Percentiles rank a stretch among this genome's conserved stretches.
Conservation (phyloP, 306 rosid genomes). For the Citrullus colocynthis region DNA sequence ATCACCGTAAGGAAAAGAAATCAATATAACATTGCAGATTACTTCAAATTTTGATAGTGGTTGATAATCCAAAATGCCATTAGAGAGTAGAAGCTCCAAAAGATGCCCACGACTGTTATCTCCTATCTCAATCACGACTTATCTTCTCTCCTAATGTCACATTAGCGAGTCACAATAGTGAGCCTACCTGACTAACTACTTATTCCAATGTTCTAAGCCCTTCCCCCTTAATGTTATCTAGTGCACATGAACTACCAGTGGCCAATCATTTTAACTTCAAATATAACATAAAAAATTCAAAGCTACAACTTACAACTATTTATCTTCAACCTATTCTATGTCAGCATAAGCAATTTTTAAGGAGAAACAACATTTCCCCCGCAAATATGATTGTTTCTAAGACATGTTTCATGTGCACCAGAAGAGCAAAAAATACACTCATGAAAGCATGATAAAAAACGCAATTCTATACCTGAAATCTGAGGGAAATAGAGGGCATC, state of each 20-base stretch:
- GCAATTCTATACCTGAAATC: constrained; percentile 34
- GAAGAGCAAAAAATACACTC: not conserved
- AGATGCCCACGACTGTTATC: not conserved
- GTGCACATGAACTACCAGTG: not conserved
- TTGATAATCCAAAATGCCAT: not conserved
- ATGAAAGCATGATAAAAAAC: not conserved
- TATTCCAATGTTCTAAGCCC: not conserved
- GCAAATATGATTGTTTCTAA: not conserved
- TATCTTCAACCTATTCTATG: not conserved
- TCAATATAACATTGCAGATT: not conserved
- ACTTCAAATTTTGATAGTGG: not conserved
- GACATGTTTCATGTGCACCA: not conserved
- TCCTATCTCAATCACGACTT: not conserved
- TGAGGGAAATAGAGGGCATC: constrained; percentile 69
- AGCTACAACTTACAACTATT: not conserved
- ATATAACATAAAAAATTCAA: not conserved
- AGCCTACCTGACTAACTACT: not conserved
- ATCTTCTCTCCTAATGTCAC: not conserved
- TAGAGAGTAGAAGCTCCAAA: not conserved
- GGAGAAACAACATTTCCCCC: not conserved
- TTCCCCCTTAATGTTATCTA: not conserved
- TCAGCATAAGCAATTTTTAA: not conserved
- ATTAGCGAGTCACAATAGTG: not conserved
- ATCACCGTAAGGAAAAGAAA: not conserved
- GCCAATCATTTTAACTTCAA: not conserved